Conservation (phyloP, 164 flowering plant genomes). For the Cinnamomum micranthum region DNA sequence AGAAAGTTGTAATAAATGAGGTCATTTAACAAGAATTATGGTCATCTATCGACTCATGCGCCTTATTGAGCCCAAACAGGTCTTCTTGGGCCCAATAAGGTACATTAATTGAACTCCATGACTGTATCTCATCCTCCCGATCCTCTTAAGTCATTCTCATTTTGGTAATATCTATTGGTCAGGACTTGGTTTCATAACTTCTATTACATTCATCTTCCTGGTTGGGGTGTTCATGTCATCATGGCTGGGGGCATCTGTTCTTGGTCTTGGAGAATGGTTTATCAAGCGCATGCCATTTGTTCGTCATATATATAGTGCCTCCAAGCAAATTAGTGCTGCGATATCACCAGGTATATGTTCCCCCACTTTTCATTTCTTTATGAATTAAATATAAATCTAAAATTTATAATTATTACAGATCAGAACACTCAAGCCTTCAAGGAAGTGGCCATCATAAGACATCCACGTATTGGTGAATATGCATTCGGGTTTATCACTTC, state of each 20-base stretch:
- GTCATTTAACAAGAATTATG: no score
- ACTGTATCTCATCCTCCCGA: neutral
- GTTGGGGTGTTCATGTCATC: conserved; percentile 56
- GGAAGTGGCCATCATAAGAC: conserved; percentile 88
- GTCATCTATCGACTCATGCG: no score
- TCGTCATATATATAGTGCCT: conserved; percentile 45
- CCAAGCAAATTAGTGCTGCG: conserved; percentile 55
- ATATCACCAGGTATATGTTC: conserved; percentile 45
- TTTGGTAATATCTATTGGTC: neutral
- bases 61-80: no score
- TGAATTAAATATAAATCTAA: neutral
- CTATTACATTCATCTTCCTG: conserved; percentile 46
- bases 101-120: no score
- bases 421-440: conserved; percentile 85
- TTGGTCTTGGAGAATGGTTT: conserved; percentile 50
- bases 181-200: conserved; percentile 59
- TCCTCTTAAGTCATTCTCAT: neutral
- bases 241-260: conserved; percentile 52
- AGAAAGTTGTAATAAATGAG: no score
- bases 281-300: conserved; percentile 51
- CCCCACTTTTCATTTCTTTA: neutral
- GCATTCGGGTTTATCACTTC: conserved; percentile 92
- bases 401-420: conserved; percentile 37
- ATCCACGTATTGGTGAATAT: conserved; percentile 90
- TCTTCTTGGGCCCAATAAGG: no score